Evolutionary conservation across 78 protist species (phyloP), one percentile per base, ranked within the genome.

Genomic region (Planoprotostelium fungivorum): DNA sequence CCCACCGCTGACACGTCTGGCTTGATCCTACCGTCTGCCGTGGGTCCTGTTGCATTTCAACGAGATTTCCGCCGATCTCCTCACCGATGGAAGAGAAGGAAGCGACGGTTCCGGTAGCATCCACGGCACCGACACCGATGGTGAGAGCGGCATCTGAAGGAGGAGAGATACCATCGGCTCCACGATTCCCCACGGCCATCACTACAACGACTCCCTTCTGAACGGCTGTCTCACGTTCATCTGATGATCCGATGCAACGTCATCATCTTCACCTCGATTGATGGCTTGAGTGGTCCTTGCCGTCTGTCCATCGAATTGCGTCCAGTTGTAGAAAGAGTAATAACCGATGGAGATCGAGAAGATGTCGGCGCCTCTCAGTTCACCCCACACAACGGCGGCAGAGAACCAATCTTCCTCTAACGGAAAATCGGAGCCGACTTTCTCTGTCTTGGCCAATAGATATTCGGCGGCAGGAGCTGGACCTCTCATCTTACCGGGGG

Each of bases 341-440:
- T 92, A 92, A 35, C 95, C 95, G 34, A 92, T 36, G 35, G 92
- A 89, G 34, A 89, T 85, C 0, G 90, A 31, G 0, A 87, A 51
- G 36, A 92, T 35, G 37, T 35, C 86, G 35, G 85, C 95, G 23
- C 95, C 95, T 36, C 86, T 23, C 1, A 34, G 31, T 1, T 85
- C 90, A 16, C 92, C 95, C 95, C 95, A 92, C 86, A 86, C 92
- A 36, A 92, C 39, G 16, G 95, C 95, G 0, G 88, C 37, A 9
- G 89, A 87, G 86, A 89, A 89, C 37, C 86, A 73, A 29, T 92
- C 95, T 0, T 92, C 95, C 85, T 92, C 95, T 38, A 63, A 35
- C n/a, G 86, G 92, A 1, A 38, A 29, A 34, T 92, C 95, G 9
- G 28, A 28, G 73, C 38, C n/a, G 85, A 92, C 90, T 35, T 87